phyloP scores from a whole-genome alignment of 129 eudicot genomes.

The Silybum marianum region DNA sequence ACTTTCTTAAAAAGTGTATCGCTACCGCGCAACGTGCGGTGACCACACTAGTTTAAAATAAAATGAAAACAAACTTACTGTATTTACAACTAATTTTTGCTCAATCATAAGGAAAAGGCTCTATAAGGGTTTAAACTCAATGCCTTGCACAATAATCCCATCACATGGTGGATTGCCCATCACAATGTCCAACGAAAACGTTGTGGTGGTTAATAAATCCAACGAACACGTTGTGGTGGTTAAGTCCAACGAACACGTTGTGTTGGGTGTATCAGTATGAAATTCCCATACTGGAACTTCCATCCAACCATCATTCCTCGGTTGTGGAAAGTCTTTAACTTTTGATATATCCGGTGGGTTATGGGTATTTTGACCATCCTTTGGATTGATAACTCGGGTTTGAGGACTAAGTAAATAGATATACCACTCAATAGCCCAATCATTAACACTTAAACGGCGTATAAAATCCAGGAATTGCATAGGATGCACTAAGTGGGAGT shows the following conservation, averaged over 20 bases:
- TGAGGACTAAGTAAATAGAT: background rate
- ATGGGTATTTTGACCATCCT: background rate
- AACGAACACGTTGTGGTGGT: too few species aligned
- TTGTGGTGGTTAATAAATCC: too few species aligned
- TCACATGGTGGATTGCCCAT: background rate
- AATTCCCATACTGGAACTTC: background rate
- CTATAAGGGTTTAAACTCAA: background rate
- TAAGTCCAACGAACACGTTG: too few species aligned
- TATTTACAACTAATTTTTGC: background rate
- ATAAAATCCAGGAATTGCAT: background rate
- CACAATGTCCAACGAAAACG: background rate
- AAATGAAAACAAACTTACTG: background rate
- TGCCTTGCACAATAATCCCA: background rate
- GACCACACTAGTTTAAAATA: too few species aligned
- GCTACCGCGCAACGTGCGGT: too few species aligned
- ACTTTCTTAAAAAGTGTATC: too few species aligned
- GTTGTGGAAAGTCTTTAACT: background rate
- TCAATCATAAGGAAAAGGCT: background rate
- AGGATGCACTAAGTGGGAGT: background rate
- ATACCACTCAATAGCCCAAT: background rate
- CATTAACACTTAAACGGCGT: background rate
- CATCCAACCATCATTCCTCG: background rate
- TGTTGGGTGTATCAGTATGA: too few species aligned
- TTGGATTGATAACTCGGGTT: background rate
- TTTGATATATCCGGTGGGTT: background rate